Percentiles rank a stretch among this genome's conserved stretches.
phyloP scores from a whole-genome alignment of 2,329 filamentous ascomycete genomes.

The Pseudocercospora fijiensis region DNA sequence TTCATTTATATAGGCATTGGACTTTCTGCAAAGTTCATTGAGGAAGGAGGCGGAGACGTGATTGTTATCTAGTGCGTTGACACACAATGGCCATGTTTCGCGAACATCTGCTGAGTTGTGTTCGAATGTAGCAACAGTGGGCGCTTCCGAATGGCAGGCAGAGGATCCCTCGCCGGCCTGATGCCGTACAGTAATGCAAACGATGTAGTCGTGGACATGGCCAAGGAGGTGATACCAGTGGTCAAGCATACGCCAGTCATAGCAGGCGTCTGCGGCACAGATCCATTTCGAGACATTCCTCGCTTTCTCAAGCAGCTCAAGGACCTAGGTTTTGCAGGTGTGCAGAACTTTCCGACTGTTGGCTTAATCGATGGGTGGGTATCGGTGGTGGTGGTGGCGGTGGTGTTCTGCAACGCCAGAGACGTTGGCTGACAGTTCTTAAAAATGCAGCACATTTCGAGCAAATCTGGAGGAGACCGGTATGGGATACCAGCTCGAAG shows the following conservation, averaged over 20 bases:
- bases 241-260: conserved; percentile 65
- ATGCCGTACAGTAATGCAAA: conserved; percentile 73
- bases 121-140: conserved; percentile 57
- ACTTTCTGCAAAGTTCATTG: conserved; percentile 68
- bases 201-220: conserved; percentile 68
- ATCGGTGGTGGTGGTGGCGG: too few species aligned
- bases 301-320: conserved; percentile 61
- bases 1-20: conserved; percentile 56
- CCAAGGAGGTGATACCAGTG: conserved; percentile 64
- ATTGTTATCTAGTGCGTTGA: conserved; percentile 47
- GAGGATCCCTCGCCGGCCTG: conserved; percentile 66
- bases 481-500: conserved; percentile 67
- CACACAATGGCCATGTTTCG: background rate
- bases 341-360: conserved; percentile 69
- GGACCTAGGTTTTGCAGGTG: conserved; percentile 63
- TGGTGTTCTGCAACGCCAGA: conserved; percentile 34
- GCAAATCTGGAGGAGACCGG: conserved; percentile 69
- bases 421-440: conserved; percentile 69
- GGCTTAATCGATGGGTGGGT: conserved; percentile 59
- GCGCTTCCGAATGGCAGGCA: conserved; percentile 70
- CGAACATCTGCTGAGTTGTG: background rate
- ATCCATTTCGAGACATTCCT: conserved; percentile 65
- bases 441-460: conserved; percentile 68
- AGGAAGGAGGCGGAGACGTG: conserved; percentile 65
- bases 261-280: conserved; percentile 69